Conservation (phyloP, 805 yeast species). For the Yarrowia keelungensis region DNA sequence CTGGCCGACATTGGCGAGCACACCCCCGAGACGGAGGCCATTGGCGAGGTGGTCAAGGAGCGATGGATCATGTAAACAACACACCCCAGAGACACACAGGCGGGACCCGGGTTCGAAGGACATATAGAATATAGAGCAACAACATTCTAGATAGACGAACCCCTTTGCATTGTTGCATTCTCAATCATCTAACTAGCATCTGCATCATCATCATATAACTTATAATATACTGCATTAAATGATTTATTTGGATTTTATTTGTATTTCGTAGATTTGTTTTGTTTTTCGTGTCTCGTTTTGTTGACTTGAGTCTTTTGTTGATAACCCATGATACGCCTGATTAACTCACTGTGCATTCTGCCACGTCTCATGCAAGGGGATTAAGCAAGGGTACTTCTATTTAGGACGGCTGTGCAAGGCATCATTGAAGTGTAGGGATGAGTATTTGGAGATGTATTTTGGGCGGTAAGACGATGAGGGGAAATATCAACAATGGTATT, state of each 20-base stretch:
- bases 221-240: slow-evolving; percentile 17
- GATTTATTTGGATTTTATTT: background rate
- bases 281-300: background rate
- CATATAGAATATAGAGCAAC: slow-evolving; percentile 28
- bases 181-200: background rate
- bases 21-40: slow-evolving; percentile 19
- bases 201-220: slow-evolving; percentile 18
- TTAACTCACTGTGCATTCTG: slow-evolving; percentile 10
- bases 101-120: background rate
- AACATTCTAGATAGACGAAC: slow-evolving; percentile 18
- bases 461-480: too few species aligned
- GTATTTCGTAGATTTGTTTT: background rate
- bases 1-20: slow-evolving; percentile 24
- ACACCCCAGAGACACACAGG: too few species aligned
- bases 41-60: slow-evolving; percentile 32
- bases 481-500: too few species aligned
- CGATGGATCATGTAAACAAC: slow-evolving; percentile 34
- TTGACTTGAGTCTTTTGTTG: too few species aligned
- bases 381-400: background rate
- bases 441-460: too few species aligned
- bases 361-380: slow-evolving; percentile 25
- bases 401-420: slow-evolving; percentile 17
- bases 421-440: background rate
- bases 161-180: slow-evolving; percentile 25
- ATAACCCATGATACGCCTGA: background rate